These are phyloP conservation scores for Candida neerlandica DNA, from an alignment of 1,139 yeast species.

Conservation along the genomic window DNA sequence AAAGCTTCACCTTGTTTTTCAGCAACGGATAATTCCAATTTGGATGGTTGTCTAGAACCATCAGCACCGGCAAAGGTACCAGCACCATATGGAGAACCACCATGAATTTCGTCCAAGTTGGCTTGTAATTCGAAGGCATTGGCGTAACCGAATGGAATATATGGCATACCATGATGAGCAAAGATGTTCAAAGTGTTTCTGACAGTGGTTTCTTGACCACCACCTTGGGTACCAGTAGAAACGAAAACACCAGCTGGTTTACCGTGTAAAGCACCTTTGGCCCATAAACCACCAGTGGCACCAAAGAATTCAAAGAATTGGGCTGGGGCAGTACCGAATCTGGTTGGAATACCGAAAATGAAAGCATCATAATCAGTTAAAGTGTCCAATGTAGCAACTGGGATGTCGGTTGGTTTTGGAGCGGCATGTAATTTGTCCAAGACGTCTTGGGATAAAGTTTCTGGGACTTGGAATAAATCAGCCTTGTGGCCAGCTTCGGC, in stretches of 20 bases:
- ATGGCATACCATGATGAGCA: conserved; percentile 55
- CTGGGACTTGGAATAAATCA: conserved; percentile 50
- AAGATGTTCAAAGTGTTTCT: conserved; percentile 38
- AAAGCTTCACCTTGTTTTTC: conserved; percentile 46
- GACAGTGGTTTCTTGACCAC: conserved; percentile 52
- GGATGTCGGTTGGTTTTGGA: conserved; percentile 34
- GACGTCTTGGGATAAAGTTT: conserved; percentile 49
- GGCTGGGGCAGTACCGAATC: conserved; percentile 51
- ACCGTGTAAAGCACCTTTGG: conserved; percentile 47
- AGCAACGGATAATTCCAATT: conserved; percentile 42
- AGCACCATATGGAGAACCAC: conserved; percentile 56
- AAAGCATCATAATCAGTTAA: conserved; percentile 48
- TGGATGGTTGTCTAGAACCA: conserved; percentile 49
- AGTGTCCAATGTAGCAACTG: conserved; percentile 42
- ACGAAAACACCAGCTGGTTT: conserved; percentile 51
- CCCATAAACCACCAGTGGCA: conserved; percentile 53
- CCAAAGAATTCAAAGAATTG: conserved; percentile 50
- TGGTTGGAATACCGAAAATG: conserved; percentile 53
- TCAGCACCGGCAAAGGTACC: conserved; percentile 51
- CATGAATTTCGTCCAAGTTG: conserved; percentile 42
- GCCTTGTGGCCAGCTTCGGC: conserved; percentile 37
- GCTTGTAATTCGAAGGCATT: conserved; percentile 34
- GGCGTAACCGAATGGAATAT: conserved; percentile 51
- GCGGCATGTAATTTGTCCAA: conserved; percentile 45
- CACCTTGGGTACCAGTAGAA: conserved; percentile 49